Evolutionary conservation across 257 asterid species (phyloP), one percentile per base, ranked within the genome.

Genomic region (Dorcoceras hygrometricum): DNA sequence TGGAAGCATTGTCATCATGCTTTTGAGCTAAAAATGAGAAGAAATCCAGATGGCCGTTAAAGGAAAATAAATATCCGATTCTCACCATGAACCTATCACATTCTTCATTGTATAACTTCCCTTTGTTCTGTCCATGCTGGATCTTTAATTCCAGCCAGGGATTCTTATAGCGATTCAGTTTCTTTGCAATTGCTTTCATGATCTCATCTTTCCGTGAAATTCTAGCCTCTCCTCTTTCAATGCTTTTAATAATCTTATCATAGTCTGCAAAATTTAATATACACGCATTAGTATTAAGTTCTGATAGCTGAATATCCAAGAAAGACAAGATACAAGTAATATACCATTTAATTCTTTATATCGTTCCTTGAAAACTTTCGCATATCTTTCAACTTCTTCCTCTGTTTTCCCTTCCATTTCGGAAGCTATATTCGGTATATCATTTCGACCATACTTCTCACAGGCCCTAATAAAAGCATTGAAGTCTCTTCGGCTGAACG

Each of bases 401-500:
- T 84, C 89, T 39, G 96, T 84, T 71, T 90, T 94, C 46, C 98
- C 98, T 77, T 94, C 99, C 95, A 90, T 94, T 84, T 94, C 99
- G 65, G 91, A 78, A 63, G 99, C 95, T 75, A 94, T 94, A 58
- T 89, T 78, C 67, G 26, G 80, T 19, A 90, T 82, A 71, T 94
- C 98, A 75, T 81, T 78, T 67, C 99, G 88, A 39, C 99, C 98
- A 66, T 88, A 90, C 76, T 94, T 94, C 76, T 94, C 99, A 76
- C 98, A 90, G 53, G 99, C 95, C 85, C 97, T 83, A 82, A 94
- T 90, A 80, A 90, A 94, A 66, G 95, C 67, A 72, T 83, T 90
- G 83, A 94, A 94, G 79, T 94, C 99, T 81, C 85, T 87, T 79
- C 95, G 86, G 87, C 98, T 94, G 98, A 98, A 94, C n/a, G 96